Evolutionary conservation across 2,329 filamentous ascomycete species (phyloP), one percentile per base, ranked within the genome.

Genomic region (Calonectria honghensis): DNA sequence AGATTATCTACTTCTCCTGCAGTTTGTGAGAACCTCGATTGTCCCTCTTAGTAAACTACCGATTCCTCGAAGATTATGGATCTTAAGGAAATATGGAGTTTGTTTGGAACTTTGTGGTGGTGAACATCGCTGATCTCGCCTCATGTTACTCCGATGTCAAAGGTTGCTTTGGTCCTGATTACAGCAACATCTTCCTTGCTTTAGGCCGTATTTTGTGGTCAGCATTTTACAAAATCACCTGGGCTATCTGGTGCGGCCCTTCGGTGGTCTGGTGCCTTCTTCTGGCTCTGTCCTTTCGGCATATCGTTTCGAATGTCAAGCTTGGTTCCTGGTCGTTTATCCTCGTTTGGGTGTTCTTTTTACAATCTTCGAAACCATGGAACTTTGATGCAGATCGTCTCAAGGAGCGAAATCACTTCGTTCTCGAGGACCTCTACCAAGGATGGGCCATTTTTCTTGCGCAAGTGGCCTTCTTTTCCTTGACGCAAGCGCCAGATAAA

Each of bases 131-230:
- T 16, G 65, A 68, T 20, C n/a, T 68, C 24, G 20, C 31, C 24
- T 24, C 32, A 18, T 68, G 65, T n/a, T 54, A 68, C 52, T n/a
- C 77, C 59, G 68, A 52, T 31, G 48, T 68, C 11, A 45, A 67
- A 29, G 24, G 59, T 14, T 74, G 71, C 57, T 75, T 77, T 39
- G 69, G 79, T 24, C 13, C 57, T 18, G 37, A 76, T 18, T 66
- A 79, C 59, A 39, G 65, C 52, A 71, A 73, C 61, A 16, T 80
- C 32, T 16, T 74, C 32, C 13, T 76, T 14, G 13, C n/a, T 20
- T 31, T 77, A 3, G 51, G 73, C 3, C 50, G 50, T 27, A 13
- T 65, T 10, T 10, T 73, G 18, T 73, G 39, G n/a, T 45, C 9
- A 6, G 20, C 39, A 20, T 13, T 61, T n/a, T 65, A 32, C 16